These are phyloP conservation scores for Podaxis carcinomalis DNA, from an alignment of 768 basidiomycete genomes.

Conservation along the genomic window DNA sequence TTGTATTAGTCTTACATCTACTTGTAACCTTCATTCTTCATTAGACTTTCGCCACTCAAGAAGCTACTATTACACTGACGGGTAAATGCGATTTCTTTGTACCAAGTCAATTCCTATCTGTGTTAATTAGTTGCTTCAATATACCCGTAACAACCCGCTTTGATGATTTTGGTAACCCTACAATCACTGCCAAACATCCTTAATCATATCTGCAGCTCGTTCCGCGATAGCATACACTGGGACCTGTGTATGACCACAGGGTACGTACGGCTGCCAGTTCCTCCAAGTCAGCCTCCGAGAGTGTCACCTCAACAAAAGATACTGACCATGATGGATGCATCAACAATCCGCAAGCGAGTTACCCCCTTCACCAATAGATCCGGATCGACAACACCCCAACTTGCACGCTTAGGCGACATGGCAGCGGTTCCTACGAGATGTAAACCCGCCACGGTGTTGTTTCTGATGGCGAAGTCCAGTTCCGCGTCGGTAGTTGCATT, in stretches of 20 bases:
- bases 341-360: constrained; percentile 31
- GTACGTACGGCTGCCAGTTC: constrained; percentile 12
- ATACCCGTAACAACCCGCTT: too few relatives aligned
- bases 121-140: too few relatives aligned
- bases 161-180: not conserved
- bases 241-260: constrained; percentile 13
- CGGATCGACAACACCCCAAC: constrained; percentile 32
- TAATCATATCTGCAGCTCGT: constrained; percentile 14
- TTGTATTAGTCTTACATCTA: too few relatives aligned
- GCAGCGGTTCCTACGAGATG: constrained; percentile 30
- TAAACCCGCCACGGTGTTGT: constrained; percentile 17
- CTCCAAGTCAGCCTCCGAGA: not conserved
- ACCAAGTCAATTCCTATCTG: too few relatives aligned
- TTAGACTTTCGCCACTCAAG: too few relatives aligned
- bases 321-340: constrained; percentile 32
- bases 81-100: too few relatives aligned
- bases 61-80: too few relatives aligned
- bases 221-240: constrained; percentile 16
- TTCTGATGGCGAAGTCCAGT: constrained; percentile 16
- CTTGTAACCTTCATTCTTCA: too few relatives aligned
- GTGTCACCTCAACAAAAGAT: not conserved
- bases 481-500: constrained; percentile 11
- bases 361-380: constrained; percentile 32
- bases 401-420: constrained; percentile 24
- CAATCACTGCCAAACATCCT: constrained; percentile 2